Evolutionary conservation across 2,329 filamentous ascomycete genomes (phyloP).

Genomic region (Colletotrichum destructivum): DNA sequence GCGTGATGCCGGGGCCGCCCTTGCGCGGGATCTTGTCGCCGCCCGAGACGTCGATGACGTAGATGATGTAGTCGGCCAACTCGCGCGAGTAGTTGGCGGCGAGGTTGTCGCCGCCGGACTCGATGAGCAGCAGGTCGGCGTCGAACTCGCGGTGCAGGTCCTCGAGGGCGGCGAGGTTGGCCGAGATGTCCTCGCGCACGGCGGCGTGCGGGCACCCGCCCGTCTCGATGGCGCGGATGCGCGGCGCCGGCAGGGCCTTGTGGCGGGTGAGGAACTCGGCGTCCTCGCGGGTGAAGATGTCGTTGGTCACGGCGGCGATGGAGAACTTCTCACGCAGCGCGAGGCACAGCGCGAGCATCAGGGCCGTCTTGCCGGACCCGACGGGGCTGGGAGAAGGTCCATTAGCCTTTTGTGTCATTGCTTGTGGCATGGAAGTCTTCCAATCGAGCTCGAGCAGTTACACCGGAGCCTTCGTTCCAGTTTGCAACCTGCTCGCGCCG

Average conservation of each 20-base stretch:
- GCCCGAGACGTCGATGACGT: conserved; percentile 96
- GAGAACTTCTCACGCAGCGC: conserved; percentile 85
- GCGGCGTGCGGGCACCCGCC: conserved; percentile 97
- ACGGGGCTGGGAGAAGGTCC: conserved; percentile 78
- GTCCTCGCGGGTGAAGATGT: conserved; percentile 99
- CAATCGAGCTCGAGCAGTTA: not conserved
- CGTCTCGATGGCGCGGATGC: conserved; percentile 97
- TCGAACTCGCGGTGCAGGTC: conserved; percentile 86
- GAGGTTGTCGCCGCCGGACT: conserved; percentile 95
- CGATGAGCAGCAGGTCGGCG: conserved; percentile 90
- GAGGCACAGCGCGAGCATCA: conserved; percentile 94
- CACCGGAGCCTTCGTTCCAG: not conserved
- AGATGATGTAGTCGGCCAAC: conserved; percentile 97
- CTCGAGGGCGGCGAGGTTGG: conserved; percentile 93
- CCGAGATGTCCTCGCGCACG: conserved; percentile 95
- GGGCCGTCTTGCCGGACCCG: conserved; percentile 95
- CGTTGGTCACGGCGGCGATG: conserved; percentile 96
- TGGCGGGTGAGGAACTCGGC: conserved; percentile 95
- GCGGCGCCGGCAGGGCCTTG: conserved; percentile 83
- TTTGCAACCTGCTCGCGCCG: not conserved
- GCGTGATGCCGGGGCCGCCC: conserved; percentile 96
- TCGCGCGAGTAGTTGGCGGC: conserved; percentile 97
- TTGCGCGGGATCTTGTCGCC: conserved; percentile 98
- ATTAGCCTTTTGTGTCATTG: conserved; percentile 21
- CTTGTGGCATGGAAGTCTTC: no score